Conservation (phyloP, 306 rosid genomes). For the Cicer cuneatum region DNA sequence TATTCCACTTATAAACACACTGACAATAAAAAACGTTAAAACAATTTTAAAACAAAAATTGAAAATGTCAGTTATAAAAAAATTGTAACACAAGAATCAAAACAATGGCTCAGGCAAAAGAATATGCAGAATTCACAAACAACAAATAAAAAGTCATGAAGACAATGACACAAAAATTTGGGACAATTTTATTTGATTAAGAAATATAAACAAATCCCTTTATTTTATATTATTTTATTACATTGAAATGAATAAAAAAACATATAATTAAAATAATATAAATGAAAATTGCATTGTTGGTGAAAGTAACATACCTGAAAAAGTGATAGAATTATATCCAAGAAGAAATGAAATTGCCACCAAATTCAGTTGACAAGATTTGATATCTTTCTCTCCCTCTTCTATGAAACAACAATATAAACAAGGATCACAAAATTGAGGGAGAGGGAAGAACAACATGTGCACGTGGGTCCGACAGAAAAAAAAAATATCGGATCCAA, state of each 20-base stretch:
- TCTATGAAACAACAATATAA: not conserved
- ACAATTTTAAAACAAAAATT: too few relatives aligned
- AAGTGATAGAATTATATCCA: not conserved
- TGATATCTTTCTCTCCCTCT: slow-evolving; percentile 20
- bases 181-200: not conserved
- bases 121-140: slow-evolving; percentile 36
- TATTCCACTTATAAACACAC: too few relatives aligned
- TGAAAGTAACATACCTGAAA: slow-evolving; percentile 27
- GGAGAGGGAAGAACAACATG: slow-evolving; percentile 22
- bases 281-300: not conserved
- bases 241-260: not conserved
- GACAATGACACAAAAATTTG: not conserved
- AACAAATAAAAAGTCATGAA: slow-evolving; percentile 25
- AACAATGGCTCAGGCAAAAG: slow-evolving; percentile 22
- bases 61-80: too few relatives aligned
- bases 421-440: not conserved
- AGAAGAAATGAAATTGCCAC: not conserved
- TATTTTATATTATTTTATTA: not conserved
- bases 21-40: too few relatives aligned
- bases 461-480: slow-evolving; percentile 41
- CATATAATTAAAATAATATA: not conserved
- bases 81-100: slow-evolving; percentile 10
- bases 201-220: not conserved
- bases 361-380: slow-evolving; percentile 1
- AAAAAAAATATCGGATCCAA: slow-evolving; percentile 26